These are phyloP conservation scores for Thalia dealbata DNA, from an alignment of 176 grass and related monocot species.

Conservation along the genomic window DNA sequence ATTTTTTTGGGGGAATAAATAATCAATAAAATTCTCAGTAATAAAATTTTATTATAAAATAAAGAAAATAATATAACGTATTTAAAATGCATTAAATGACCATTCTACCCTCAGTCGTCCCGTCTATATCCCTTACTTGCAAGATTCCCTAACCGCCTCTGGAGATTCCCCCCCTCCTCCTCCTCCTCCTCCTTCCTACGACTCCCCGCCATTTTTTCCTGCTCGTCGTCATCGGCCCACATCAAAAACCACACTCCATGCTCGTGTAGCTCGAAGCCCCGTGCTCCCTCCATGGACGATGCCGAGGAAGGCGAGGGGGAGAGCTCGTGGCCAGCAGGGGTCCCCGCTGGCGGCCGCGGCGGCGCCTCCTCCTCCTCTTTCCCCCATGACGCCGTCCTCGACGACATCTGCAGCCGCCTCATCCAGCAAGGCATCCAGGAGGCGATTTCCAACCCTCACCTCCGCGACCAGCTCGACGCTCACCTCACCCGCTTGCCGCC, in stretches of 20 bases:
- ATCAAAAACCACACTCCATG: background rate
- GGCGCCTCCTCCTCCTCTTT: constrained; percentile 16
- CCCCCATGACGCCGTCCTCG: constrained; percentile 24
- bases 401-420: constrained; percentile 51
- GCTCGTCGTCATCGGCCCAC: too few relatives aligned
- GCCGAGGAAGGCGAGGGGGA: constrained; percentile 55
- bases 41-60: too few relatives aligned
- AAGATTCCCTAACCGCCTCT: too few relatives aligned
- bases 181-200: too few relatives aligned
- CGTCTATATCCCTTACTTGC: too few relatives aligned
- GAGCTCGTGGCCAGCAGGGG: constrained; percentile 37
- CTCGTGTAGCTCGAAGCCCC: background rate
- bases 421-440: constrained; percentile 33
- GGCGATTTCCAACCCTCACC: constrained; percentile 31
- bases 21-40: too few relatives aligned
- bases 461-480: constrained; percentile 31
- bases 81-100: too few relatives aligned
- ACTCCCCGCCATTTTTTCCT: too few relatives aligned
- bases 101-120: too few relatives aligned
- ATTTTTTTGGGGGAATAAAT: too few relatives aligned
- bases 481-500: constrained; percentile 51
- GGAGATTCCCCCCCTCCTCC: too few relatives aligned
- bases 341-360: constrained; percentile 5
- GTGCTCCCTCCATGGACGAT: constrained; percentile 6
- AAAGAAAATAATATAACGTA: too few relatives aligned